These are phyloP conservation scores for Priceomyces haplophilus DNA, from an alignment of 805 yeast species.

Conservation along the genomic window DNA sequence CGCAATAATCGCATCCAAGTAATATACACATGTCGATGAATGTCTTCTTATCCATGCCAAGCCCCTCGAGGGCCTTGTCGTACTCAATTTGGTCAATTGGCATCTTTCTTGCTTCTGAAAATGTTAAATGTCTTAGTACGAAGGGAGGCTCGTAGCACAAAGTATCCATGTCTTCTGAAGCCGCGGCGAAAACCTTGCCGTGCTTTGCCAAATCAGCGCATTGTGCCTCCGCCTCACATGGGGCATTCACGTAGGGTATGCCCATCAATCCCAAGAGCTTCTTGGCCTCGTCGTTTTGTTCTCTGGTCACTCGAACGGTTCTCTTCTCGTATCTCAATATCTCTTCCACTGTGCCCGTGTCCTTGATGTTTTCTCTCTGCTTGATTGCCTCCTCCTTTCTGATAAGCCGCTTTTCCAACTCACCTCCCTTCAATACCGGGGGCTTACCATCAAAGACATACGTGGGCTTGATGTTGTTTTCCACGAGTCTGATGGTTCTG, in stretches of 20 bases:
- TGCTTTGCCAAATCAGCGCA: conserved; percentile 89
- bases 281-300: conserved; percentile 94
- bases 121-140: conserved; percentile 84
- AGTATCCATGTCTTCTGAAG: conserved; percentile 99
- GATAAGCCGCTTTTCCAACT: conserved; percentile 78
- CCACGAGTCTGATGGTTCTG: conserved; percentile 85
- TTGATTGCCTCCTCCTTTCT: conserved; percentile 81
- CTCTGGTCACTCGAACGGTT: conserved; percentile 81
- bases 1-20: conserved; percentile 96
- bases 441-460: conserved; percentile 98
- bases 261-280: conserved; percentile 84
- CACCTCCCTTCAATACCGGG: conserved; percentile 90
- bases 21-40: conserved; percentile 91
- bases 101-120: conserved; percentile 88
- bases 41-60: conserved; percentile 67
- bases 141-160: conserved; percentile 85
- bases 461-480: conserved; percentile 91
- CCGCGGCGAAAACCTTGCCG: conserved; percentile 95
- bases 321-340: conserved; percentile 76
- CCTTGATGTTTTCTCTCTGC: conserved; percentile 70
- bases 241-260: conserved; percentile 88
- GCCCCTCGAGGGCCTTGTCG: conserved; percentile 64
- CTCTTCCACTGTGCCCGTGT: conserved; percentile 77
- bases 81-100: conserved; percentile 84
- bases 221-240: conserved; percentile 98